Evolutionary conservation across 2,329 filamentous ascomycete species (phyloP).

Genomic region (Botrytis tulipae): DNA sequence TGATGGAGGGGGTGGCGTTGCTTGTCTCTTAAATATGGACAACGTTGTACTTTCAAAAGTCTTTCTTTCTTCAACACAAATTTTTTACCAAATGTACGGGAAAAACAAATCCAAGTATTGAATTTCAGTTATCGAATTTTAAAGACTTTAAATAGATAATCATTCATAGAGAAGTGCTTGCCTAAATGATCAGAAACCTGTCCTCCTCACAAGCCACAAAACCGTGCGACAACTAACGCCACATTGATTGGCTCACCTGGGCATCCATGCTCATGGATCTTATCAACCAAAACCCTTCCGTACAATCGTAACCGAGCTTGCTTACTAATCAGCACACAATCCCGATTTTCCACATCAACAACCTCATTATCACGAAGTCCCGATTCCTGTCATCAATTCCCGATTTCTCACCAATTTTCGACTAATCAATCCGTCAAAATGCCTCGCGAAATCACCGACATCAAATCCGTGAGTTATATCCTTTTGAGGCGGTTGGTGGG

Average conservation of each 20-base stretch:
- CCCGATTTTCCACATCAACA: conserved; percentile 19
- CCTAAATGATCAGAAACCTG: conserved; percentile 6
- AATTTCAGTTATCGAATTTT: background rate
- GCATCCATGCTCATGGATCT: background rate
- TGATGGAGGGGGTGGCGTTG: conserved; percentile 21
- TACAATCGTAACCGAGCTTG: conserved; percentile 22
- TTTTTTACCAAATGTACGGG: background rate
- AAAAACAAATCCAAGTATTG: background rate
- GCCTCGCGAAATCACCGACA: conserved; percentile 97
- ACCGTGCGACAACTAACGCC: background rate
- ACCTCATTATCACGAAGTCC: conserved; percentile 22
- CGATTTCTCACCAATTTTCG: conserved; percentile 27
- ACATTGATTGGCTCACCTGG: background rate
- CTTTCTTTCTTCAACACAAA: background rate
- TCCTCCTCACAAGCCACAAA: background rate
- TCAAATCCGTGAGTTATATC: conserved; percentile 68
- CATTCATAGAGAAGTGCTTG: background rate
- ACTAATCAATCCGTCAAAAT: conserved; percentile 66
- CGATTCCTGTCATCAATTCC: conserved; percentile 15
- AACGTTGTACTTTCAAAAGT: background rate
- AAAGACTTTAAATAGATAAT: background rate
- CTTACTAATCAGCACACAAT: conserved; percentile 27
- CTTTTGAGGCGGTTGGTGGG: background rate
- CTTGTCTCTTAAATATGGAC: background rate
- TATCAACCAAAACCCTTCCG: conserved; percentile 12